Evolutionary conservation across 2,329 filamentous ascomycete species (phyloP), one percentile per base, ranked within the genome.

Genomic region (Alternaria gaisen): DNA sequence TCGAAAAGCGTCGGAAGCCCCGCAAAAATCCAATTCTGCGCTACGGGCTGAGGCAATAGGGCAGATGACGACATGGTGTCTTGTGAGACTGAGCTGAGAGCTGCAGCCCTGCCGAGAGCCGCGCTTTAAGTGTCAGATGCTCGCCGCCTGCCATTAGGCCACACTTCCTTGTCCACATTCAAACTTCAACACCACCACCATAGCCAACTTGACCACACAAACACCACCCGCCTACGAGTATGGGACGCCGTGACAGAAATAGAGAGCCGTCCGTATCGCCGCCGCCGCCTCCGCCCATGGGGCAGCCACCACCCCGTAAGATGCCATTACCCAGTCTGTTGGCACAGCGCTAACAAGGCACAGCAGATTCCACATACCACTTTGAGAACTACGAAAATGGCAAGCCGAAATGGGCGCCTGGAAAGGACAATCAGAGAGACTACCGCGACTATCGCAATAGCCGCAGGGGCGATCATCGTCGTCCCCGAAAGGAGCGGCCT

Each of bases 331-430:
- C n/a, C 14, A 46, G 26, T 38, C 47, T 4, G n/a, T 30, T 1
- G 28, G 30, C 5, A 20, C 26, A 22, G 18, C 48, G 53, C 58
- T 63, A 36, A 64, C 42, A 26, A 22, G 38, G 11, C 9, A 10
- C 53, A 65, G 67, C 67, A 41, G 66, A 69, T 24, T 64, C 68
- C 48, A 69, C 67, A 20, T 72, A 72, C 57, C 67, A 63, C 63
- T 72, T 72, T 53, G 68, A 72, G 30, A 69, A 66, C 58, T 72
- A 72, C 64, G 70, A 72, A 56, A 69, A 71, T 63, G 70, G 70
- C 50, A 72, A 71, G 54, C 66, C 70, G 6, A 68, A 65, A 61
- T 72, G 70, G 70, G 63, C 68, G 20, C 70, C 70, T 9, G 64
- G 57, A 3, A 63, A 60, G 55, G 69, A 72, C 58, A 62, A 71